Evolutionary conservation across 169 alveolate species (phyloP).

Genomic region (Perkinsus olseni): DNA sequence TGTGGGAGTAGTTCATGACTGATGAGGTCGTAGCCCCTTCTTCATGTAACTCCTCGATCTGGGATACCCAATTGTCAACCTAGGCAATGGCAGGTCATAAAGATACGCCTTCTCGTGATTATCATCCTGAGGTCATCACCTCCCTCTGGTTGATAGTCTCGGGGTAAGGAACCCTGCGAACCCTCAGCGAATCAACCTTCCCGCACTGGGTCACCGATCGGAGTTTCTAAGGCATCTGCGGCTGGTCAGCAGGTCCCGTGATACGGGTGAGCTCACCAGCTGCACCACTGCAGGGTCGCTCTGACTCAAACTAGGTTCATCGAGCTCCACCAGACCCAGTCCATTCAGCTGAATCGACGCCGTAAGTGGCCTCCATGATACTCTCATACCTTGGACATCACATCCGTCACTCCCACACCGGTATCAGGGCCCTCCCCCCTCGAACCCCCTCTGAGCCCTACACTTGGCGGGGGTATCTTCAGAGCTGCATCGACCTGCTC

Average conservation of each 20-base stretch:
- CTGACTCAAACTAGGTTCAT: constrained; percentile 62
- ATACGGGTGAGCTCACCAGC: constrained; percentile 42
- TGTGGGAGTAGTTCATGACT: constrained; percentile 51
- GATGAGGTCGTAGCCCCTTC: constrained; percentile 54
- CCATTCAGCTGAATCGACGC: constrained; percentile 32
- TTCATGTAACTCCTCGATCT: constrained; percentile 56
- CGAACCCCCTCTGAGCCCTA: background rate
- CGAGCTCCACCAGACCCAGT: constrained; percentile 61
- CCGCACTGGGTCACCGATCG: background rate
- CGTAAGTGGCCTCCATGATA: background rate
- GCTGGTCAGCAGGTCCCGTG: constrained; percentile 64
- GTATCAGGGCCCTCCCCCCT: background rate
- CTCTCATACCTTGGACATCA: background rate
- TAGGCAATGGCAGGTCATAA: background rate
- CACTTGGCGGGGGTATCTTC: background rate
- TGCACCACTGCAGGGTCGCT: constrained; percentile 59
- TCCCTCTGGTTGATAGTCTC: background rate
- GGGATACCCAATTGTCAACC: constrained; percentile 62
- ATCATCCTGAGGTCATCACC: background rate
- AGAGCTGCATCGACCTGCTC: background rate
- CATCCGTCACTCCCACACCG: background rate
- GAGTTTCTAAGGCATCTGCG: constrained; percentile 49
- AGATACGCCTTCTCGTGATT: background rate
- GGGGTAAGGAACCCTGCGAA: background rate
- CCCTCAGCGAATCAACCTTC: background rate